Evolutionary conservation across 2,329 filamentous ascomycete genomes (phyloP).

Genomic region (Akanthomyces lecanii): DNA sequence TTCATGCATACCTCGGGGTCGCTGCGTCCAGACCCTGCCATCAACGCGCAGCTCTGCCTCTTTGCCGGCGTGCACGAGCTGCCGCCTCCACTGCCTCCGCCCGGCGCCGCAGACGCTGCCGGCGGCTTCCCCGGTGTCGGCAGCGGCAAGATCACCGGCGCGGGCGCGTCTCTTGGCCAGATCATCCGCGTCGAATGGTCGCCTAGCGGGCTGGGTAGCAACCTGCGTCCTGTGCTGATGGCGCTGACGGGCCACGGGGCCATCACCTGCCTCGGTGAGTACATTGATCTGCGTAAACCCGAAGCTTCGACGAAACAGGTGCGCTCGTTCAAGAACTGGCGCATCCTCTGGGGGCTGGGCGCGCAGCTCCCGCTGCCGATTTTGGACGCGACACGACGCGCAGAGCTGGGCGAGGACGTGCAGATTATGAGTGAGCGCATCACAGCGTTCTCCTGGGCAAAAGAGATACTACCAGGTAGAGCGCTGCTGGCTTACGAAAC

Average conservation of each 20-base stretch:
- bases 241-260: slow-evolving; percentile 48
- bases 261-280: slow-evolving; percentile 50
- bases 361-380: slow-evolving; percentile 46
- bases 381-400: slow-evolving; percentile 17
- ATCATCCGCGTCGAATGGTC: slow-evolving; percentile 53
- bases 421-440: slow-evolving; percentile 43
- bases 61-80: not conserved
- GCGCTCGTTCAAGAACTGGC: slow-evolving; percentile 46
- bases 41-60: slow-evolving; percentile 13
- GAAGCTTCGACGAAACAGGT: slow-evolving; percentile 29
- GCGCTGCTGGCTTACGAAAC: slow-evolving; percentile 50
- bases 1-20: slow-evolving; percentile 12
- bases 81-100: not conserved
- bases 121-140: slow-evolving; percentile 9
- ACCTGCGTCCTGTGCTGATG: slow-evolving; percentile 47
- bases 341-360: slow-evolving; percentile 53
- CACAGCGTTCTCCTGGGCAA: slow-evolving; percentile 51
- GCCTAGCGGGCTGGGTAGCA: slow-evolving; percentile 53
- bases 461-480: slow-evolving; percentile 36
- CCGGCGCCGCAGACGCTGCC: not conserved
- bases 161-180: slow-evolving; percentile 46
- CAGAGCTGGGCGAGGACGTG: slow-evolving; percentile 24
- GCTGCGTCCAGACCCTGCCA: slow-evolving; percentile 12
- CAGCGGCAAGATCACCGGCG: not conserved
- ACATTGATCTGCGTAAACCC: slow-evolving; percentile 28